phyloP scores from a whole-genome alignment of 495 filamentous ascomycete species.

The Geopyxis carbonaria region DNA sequence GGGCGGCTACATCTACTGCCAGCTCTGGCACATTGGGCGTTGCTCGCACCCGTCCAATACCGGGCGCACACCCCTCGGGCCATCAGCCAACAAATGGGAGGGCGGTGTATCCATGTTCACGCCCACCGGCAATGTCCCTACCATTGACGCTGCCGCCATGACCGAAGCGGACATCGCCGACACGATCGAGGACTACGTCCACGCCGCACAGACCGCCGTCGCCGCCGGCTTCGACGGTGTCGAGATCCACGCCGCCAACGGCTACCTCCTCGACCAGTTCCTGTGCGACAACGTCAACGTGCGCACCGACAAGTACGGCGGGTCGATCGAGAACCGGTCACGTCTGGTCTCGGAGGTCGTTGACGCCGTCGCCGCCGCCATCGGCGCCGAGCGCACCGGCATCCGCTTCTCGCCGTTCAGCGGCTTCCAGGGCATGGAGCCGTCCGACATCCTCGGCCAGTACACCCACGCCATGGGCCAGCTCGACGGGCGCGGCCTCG shows the following conservation, averaged over 20 bases:
- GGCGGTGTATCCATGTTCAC: slow-evolving; percentile 19
- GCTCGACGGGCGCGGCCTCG: slow-evolving; percentile 39
- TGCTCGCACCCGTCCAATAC: slow-evolving; percentile 30
- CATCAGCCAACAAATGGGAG: slow-evolving; percentile 33
- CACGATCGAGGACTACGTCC: slow-evolving; percentile 39
- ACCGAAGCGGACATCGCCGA: slow-evolving; percentile 40
- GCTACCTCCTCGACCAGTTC: slow-evolving; percentile 64
- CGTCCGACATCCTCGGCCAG: slow-evolving; percentile 40
- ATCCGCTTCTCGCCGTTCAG: slow-evolving; percentile 50
- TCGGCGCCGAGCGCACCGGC: slow-evolving; percentile 45
- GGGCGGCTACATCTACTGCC: slow-evolving; percentile 44
- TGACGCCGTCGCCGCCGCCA: slow-evolving; percentile 42
- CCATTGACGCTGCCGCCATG: slow-evolving; percentile 32
- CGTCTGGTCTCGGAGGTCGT: slow-evolving; percentile 49
- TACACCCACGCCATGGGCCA: slow-evolving; percentile 41
- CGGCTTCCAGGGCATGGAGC: slow-evolving; percentile 47
- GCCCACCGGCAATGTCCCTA: not conserved
- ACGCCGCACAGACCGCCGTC: slow-evolving; percentile 46
- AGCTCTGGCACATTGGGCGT: slow-evolving; percentile 55
- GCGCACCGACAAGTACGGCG: slow-evolving; percentile 50
- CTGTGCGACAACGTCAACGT: slow-evolving; percentile 43
- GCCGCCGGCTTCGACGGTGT: slow-evolving; percentile 61
- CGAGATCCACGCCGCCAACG: slow-evolving; percentile 51
- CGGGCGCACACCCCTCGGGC: slow-evolving; percentile 29
- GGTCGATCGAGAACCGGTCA: slow-evolving; percentile 53